Evolutionary conservation across 1,139 yeast genomes (phyloP).

Genomic region (Scheffersomyces titani): DNA sequence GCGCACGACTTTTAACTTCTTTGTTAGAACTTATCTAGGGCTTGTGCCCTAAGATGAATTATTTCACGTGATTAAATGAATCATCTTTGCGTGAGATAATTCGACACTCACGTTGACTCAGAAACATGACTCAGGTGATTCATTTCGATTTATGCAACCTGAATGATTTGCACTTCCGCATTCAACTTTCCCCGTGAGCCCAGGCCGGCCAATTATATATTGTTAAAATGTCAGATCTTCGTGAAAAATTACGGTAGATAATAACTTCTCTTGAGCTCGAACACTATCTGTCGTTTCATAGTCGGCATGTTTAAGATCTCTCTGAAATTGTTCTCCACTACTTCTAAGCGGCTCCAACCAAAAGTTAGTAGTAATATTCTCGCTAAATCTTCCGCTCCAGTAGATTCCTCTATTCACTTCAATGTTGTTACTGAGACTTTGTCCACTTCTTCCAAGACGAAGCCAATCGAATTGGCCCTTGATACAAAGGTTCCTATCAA

Average conservation of each 20-base stretch:
- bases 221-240: background rate
- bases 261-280: background rate
- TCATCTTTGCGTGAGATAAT: slow-evolving; percentile 1
- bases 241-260: background rate
- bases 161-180: background rate
- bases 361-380: background rate
- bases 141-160: background rate
- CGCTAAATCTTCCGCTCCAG: slow-evolving; percentile 4
- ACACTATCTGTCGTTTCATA: background rate
- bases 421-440: slow-evolving; percentile 8
- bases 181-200: background rate
- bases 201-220: background rate
- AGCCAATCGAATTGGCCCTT: slow-evolving; percentile 15
- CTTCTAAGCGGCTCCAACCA: background rate
- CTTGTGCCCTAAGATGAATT: slow-evolving; percentile 4
- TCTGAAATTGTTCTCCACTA: background rate
- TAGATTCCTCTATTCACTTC: slow-evolving; percentile 10
- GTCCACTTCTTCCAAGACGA: background rate
- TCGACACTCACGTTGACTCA: background rate
- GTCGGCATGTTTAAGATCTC: background rate
- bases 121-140: slow-evolving; percentile 7
- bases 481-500: slow-evolving; percentile 35
- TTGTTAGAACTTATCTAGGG: background rate
- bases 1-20: background rate
- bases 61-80: slow-evolving; percentile 9